These are phyloP conservation scores for Colletotrichum agaves DNA, from an alignment of 2,329 filamentous ascomycete genomes.

Conservation along the genomic window DNA sequence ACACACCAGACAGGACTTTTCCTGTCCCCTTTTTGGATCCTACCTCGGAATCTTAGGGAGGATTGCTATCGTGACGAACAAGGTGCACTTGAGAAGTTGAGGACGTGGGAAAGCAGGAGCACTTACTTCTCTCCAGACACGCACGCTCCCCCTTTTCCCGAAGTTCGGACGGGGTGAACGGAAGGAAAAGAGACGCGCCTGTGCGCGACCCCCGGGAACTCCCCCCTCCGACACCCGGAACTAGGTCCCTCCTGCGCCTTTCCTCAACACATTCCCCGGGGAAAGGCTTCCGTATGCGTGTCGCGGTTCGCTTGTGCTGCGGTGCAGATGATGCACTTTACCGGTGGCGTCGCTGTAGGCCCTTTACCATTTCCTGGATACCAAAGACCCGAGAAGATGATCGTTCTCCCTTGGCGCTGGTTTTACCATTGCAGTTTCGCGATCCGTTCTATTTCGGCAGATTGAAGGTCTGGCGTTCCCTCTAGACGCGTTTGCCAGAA, in stretches of 20 bases:
- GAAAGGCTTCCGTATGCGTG: not conserved
- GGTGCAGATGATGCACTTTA: not conserved
- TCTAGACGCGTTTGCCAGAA: not conserved
- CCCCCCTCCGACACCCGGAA: conserved; percentile 3
- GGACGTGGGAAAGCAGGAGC: not conserved
- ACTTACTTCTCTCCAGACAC: not conserved
- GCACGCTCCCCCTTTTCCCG: not conserved
- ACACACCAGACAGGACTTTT: not conserved
- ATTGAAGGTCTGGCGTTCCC: not conserved
- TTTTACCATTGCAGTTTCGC: not conserved
- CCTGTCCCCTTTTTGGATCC: not conserved
- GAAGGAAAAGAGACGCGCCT: not conserved
- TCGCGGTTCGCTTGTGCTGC: too few relatives aligned
- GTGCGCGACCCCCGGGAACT: not conserved
- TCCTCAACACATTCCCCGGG: conserved; percentile 11
- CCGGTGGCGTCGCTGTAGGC: not conserved
- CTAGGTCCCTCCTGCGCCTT: conserved; percentile 1
- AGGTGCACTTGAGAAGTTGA: not conserved
- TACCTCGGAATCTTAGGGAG: not conserved
- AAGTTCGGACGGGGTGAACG: conserved; percentile 12
- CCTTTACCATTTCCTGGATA: not conserved
- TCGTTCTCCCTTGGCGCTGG: conserved; percentile 3
- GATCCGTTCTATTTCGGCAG: not conserved
- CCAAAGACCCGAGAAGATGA: conserved; percentile 2
- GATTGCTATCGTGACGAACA: not conserved